These are phyloP conservation scores for Fusarium sp. DNA, from an alignment of 2,329 filamentous ascomycete genomes.

Conservation along the genomic window DNA sequence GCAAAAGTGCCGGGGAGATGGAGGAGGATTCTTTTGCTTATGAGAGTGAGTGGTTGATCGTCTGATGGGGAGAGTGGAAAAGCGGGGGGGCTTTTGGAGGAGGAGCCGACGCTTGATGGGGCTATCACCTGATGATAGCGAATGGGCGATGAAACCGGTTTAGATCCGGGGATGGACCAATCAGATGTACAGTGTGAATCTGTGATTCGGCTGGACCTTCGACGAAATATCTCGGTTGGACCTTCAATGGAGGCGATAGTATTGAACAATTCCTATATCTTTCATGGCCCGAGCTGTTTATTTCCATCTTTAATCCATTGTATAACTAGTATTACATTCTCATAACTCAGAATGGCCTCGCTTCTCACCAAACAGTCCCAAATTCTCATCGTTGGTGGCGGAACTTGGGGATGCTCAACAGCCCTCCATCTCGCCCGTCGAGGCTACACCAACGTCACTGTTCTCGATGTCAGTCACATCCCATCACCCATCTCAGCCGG, in stretches of 20 bases:
- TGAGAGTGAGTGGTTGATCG: background rate
- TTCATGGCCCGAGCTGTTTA: background rate
- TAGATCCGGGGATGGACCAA: background rate
- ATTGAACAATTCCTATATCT: background rate
- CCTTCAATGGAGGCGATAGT: background rate
- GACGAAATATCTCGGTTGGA: background rate
- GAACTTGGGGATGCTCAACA: slow-evolving; percentile 32
- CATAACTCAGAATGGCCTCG: background rate
- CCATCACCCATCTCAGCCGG: slow-evolving; percentile 28
- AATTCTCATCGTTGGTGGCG: slow-evolving; percentile 30
- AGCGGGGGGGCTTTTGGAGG: slow-evolving; percentile 13
- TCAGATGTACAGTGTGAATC: background rate
- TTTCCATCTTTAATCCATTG: background rate
- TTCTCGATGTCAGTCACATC: slow-evolving; percentile 20
- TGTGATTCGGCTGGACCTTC: slow-evolving; percentile 30
- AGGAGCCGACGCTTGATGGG: background rate
- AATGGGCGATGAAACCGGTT: background rate
- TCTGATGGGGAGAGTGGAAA: slow-evolving; percentile 8
- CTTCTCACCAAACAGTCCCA: slow-evolving; percentile 14
- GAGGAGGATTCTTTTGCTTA: background rate
- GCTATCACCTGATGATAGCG: slow-evolving; percentile 20
- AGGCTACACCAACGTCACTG: slow-evolving; percentile 16
- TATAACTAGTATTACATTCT: rapidly evolving
- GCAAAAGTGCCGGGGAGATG: background rate
- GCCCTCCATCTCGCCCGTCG: slow-evolving; percentile 26